Evolutionary conservation across 1,139 yeast species (phyloP).

Genomic region (Yueomyces sp.): DNA sequence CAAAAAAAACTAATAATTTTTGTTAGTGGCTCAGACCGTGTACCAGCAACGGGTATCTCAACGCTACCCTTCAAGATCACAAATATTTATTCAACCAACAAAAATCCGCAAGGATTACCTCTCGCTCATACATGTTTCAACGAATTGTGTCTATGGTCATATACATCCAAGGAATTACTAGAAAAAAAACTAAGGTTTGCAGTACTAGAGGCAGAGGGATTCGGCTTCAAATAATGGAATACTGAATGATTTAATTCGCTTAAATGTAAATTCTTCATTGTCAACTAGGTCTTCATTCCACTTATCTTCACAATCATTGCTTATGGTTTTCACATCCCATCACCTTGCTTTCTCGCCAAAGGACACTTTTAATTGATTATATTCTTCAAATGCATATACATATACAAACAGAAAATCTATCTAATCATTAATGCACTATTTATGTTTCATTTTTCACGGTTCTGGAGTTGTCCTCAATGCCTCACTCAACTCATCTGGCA

Average conservation of each 20-base stretch:
- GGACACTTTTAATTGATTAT: too few species aligned
- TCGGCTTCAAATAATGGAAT: conserved; percentile 46
- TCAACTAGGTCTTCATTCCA: too few species aligned
- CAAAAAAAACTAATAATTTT: conserved; percentile 60
- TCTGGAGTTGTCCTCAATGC: conserved; percentile 10
- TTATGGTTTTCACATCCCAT: too few species aligned
- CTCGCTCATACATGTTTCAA: conserved; percentile 90
- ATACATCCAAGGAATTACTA: conserved; percentile 40
- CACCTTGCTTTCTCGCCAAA: too few species aligned
- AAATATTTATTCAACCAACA: conserved; percentile 28
- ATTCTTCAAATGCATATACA: too few species aligned
- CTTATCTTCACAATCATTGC: too few species aligned
- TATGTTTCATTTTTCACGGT: conserved; percentile 3
- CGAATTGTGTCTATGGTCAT: conserved; percentile 67
- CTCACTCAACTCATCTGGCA: conserved; percentile 32
- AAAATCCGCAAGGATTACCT: conserved; percentile 44
- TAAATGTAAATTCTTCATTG: too few species aligned
- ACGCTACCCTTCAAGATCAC: conserved; percentile 59
- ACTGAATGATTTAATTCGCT: too few species aligned
- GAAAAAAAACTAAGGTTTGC: conserved; percentile 49
- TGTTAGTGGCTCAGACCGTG: conserved; percentile 80
- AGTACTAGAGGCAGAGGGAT: conserved; percentile 70
- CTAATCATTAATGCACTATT: too few species aligned
- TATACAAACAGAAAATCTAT: too few species aligned
- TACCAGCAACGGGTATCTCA: conserved; percentile 85